Evolutionary conservation across 176 grass and related monocot genomes (phyloP), one percentile per base, ranked within the genome.

Genomic region (Aegilops tauschii): DNA sequence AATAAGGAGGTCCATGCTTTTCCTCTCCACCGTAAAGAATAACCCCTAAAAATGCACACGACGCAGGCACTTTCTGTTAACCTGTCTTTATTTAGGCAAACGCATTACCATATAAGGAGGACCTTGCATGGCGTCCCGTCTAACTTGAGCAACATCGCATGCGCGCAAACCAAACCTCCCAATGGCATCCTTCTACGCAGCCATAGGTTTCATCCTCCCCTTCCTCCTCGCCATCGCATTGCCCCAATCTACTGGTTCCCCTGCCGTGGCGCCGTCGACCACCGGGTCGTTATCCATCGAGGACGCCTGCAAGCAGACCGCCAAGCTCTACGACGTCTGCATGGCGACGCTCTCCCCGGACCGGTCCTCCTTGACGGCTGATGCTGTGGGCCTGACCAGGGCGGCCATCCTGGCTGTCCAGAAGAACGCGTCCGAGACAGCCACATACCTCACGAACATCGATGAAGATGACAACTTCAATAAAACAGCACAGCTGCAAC

Each of bases 271-370:
- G 61, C 25, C 74, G 30, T 44, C 66, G 75, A 77, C 79, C 49
- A 21, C 72, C 65, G 65, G 56, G 74, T 16, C 32, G 9, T 21
- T 35, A 45, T 52, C 83, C 45, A 36, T 98, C 34, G 16, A 78
- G 74, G 91, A 91, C 56, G 87, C 80, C 25, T 98, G 95, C 95
- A 90, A 82, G 76, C 68, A 83, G 30, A 71, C 95, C 3, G 85
- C 73, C 1, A 66, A 65, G 30, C 91, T 93, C 62, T 72, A 78
- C 73, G 76, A 86, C 35, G 77, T 93, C 40, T 98, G 95, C 89
- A 73, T 92, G 61, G 79, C 63, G 40, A 79, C 82, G 66, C 93
- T 98, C 65, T 88, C 80, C 12, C 49, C 85, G 9, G 88, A 86
- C 45, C 68, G 44, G 37, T 83, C 84, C 69, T 78, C 84, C 86